A percentile compares a stretch with the other conserved stretches of the same genome.
Evolutionary conservation across 2,329 filamentous ascomycete species (phyloP).

Genomic region (Pseudogymnoascus sp.): DNA sequence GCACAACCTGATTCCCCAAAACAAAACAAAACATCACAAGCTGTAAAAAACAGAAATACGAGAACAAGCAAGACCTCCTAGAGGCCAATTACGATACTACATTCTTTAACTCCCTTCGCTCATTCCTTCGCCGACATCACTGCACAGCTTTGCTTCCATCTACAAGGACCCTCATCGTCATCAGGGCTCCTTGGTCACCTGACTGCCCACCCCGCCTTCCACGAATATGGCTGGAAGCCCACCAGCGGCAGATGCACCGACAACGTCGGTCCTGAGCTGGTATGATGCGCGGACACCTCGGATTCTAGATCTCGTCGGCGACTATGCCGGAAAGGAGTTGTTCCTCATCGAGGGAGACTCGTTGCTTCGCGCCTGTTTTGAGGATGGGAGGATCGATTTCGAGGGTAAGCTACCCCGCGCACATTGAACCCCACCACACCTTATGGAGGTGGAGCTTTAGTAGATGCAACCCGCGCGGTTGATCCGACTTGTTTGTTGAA

Average conservation of each 20-base stretch:
- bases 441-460: not conserved
- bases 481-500: not conserved
- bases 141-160: conserved; percentile 1
- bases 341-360: conserved; percentile 70
- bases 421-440: not conserved
- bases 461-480: not conserved
- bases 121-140: not conserved
- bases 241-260: not conserved
- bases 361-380: conserved; percentile 57
- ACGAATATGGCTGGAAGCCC: conserved; percentile 9
- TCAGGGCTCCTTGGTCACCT: conserved; percentile 4
- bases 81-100: conserved; percentile 4
- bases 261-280: conserved; percentile 24
- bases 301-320: conserved; percentile 61
- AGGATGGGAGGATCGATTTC: conserved; percentile 58
- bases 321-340: conserved; percentile 66
- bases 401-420: conserved; percentile 32
- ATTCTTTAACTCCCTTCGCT: not conserved
- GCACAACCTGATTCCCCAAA: conserved; percentile 7
- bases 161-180: conserved; percentile 7
- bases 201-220: conserved; percentile 3
- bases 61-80: not conserved
- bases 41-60: not conserved
- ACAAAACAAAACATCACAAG: conserved; percentile 8
- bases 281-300: conserved; percentile 38